Evolutionary conservation across 108 stramenopile genomes (phyloP), one percentile per base, ranked within the genome.

Genomic region (Phaeodactylum tricornutum): DNA sequence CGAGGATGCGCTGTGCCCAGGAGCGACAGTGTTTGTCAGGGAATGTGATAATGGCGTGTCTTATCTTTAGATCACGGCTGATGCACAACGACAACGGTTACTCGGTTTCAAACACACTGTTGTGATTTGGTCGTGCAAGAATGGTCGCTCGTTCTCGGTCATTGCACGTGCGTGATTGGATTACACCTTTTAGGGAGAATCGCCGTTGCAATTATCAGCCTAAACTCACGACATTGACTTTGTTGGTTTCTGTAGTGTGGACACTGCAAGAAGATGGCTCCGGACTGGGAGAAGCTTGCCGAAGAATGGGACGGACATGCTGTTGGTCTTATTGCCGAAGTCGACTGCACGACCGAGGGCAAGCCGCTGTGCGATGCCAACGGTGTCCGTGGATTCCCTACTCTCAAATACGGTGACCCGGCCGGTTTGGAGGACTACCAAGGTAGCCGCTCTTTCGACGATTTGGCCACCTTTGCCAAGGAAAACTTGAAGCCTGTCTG

Each of bases 341-440:
- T 94, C 26, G 79, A 91, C 75, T 74, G 77, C 44, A 77, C 72
- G 6, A 11, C 68, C 41, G 89, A 87, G 7, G 74, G 75, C 7
- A 61, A 81, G 40, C 48, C 59, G 0, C 76, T 95, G 17, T 90
- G 84, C 50, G 56, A 78, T 16, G 61, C 49, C 2, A 66, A 87
- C 43, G 90, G 89, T 17, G 61, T 95, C 19, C 47, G 58, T 9
- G 81, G 84, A 2, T 94, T 75, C 62, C 92, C 92, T 27, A 87
- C 92, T 2, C 47, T 94, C 29, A 81, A 85, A 49, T 83, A 63
- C 33, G 84, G 84, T n/a, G 71, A 81, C 36, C 72, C 82, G 1
- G 33, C 48, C 20, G 59, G 54, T 46, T 64, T 79, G 25, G 37
- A 74, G 43, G 80, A 81, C 25, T 93, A 93, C 69, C 44, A 86